Conservation (phyloP, 176 grass and related monocot species). For the Hyparrhenia diplandra region DNA sequence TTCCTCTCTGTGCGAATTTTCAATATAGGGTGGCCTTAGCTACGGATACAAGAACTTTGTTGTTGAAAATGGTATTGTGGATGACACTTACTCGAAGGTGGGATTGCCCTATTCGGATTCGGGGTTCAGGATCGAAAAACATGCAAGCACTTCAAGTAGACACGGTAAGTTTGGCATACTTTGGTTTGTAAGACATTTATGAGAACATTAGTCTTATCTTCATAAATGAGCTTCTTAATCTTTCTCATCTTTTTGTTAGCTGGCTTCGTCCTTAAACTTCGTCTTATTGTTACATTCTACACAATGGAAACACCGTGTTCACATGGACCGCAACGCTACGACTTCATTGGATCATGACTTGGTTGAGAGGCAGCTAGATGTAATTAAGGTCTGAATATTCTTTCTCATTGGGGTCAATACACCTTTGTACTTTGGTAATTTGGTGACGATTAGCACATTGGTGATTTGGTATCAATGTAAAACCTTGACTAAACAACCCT, state of each 20-base stretch:
- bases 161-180: slow-evolving; percentile 43
- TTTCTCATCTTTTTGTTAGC: slow-evolving; percentile 44
- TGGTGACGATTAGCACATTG: neutral
- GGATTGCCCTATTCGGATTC: slow-evolving; percentile 75
- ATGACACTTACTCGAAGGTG: slow-evolving; percentile 83
- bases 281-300: slow-evolving; percentile 88
- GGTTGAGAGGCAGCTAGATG: slow-evolving; percentile 92
- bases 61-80: slow-evolving; percentile 46
- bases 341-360: slow-evolving; percentile 83
- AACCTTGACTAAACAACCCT: neutral
- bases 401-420: neutral
- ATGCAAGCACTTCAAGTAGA: slow-evolving; percentile 99
- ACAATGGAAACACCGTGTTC: slow-evolving; percentile 74
- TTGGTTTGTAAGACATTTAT: slow-evolving; percentile 13
- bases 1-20: slow-evolving; percentile 20
- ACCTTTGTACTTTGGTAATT: neutral
- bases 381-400: slow-evolving; percentile 70
- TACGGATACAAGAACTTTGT: slow-evolving; percentile 82
- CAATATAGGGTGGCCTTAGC: slow-evolving; percentile 75
- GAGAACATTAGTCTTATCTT: slow-evolving; percentile 11
- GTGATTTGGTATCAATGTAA: neutral
- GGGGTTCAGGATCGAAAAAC: slow-evolving; percentile 86
- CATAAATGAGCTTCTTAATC: slow-evolving; percentile 13
- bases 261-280: slow-evolving; percentile 86
- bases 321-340: slow-evolving; percentile 64